These are phyloP conservation scores for Pleurotus giganteus DNA, from an alignment of 768 basidiomycete species.

Conservation along the genomic window DNA sequence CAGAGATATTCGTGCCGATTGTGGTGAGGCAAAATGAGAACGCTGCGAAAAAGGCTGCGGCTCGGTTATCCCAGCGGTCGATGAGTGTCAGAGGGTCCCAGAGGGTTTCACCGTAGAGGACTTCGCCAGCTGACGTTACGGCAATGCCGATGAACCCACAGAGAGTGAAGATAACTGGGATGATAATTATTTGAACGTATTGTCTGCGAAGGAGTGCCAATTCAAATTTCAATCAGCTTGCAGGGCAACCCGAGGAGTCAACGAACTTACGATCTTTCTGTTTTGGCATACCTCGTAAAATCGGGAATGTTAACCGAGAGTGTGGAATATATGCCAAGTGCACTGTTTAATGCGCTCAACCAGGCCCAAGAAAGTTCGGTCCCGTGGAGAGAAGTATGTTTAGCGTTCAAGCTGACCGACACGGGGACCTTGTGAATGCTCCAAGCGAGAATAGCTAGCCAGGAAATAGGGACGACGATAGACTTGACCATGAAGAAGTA, in stretches of 20 bases:
- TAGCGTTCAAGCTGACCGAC: slow-evolving; percentile 53
- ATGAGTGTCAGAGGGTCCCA: slow-evolving; percentile 83
- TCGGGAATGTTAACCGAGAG: slow-evolving; percentile 82
- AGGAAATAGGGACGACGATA: slow-evolving; percentile 60
- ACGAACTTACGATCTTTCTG: slow-evolving; percentile 55
- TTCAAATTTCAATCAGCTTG: no score
- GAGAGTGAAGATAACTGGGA: slow-evolving; percentile 75
- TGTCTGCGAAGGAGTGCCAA: slow-evolving; percentile 57
- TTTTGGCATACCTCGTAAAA: slow-evolving; percentile 83
- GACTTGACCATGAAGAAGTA: slow-evolving; percentile 74
- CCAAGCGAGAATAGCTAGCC: slow-evolving; percentile 78
- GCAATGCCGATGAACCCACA: slow-evolving; percentile 79
- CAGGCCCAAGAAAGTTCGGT: slow-evolving; percentile 71
- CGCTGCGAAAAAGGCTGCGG: slow-evolving; percentile 80
- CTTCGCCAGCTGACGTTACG: slow-evolving; percentile 73
- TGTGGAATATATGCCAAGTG: slow-evolving; percentile 71
- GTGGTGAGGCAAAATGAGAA: slow-evolving; percentile 74
- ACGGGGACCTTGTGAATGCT: slow-evolving; percentile 67
- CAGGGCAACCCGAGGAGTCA: no score
- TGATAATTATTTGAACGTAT: slow-evolving; percentile 72
- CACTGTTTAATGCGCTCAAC: slow-evolving; percentile 74
- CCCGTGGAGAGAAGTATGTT: slow-evolving; percentile 51
- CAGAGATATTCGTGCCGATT: slow-evolving; percentile 72
- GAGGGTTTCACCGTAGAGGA: slow-evolving; percentile 59
- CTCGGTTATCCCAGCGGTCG: slow-evolving; percentile 81